A percentile compares a stretch with the other conserved stretches of the same genome.
phyloP scores from a whole-genome alignment of 139 green algal genomes.

The Chlamydomonas eustigma region DNA sequence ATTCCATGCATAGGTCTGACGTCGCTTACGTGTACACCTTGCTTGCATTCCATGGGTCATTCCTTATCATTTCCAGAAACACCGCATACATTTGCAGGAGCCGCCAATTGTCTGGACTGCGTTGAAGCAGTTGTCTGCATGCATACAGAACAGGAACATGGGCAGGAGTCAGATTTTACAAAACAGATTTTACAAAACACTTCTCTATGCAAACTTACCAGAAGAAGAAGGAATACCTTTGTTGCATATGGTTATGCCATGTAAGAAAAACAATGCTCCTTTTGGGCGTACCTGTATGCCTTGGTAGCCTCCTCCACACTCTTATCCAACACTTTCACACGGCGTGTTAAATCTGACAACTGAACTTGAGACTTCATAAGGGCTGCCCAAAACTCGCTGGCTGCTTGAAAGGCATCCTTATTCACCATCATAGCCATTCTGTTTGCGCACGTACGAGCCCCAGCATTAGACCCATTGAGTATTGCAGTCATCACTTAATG shows the following conservation, averaged over 20 bases:
- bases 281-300: neutral
- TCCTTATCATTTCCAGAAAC: constrained; percentile 49
- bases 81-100: constrained; percentile 46
- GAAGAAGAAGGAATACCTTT: too few species aligned
- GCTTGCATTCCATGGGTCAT: constrained; percentile 20
- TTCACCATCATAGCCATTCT: constrained; percentile 26
- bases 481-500: too few species aligned
- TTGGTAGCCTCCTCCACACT: neutral
- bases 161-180: too few species aligned
- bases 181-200: too few species aligned
- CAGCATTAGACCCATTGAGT: too few species aligned
- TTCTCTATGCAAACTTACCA: too few species aligned
- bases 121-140: neutral
- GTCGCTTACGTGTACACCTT: constrained; percentile 8
- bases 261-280: too few species aligned
- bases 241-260: too few species aligned
- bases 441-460: too few species aligned
- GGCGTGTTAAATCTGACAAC: neutral
- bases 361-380: constrained; percentile 19
- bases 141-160: too few species aligned
- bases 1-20: too few species aligned
- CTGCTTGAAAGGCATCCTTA: constrained; percentile 20
- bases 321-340: neutral
- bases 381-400: constrained; percentile 26
- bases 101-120: constrained; percentile 30